phyloP scores from a whole-genome alignment of 345 rosid species.

The Eucalyptus albens region DNA sequence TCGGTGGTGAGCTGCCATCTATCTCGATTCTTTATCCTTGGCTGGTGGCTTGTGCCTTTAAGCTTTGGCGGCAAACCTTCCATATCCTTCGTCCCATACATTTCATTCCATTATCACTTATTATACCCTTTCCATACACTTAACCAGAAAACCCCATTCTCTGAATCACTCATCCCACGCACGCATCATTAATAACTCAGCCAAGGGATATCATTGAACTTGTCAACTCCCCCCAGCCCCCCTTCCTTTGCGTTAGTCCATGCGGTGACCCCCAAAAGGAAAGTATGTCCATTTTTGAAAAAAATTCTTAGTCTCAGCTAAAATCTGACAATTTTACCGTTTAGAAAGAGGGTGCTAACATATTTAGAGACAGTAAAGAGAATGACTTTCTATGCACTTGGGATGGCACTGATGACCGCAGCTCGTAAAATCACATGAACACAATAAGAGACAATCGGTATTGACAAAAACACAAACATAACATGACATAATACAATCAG shows the following conservation, averaged over 20 bases:
- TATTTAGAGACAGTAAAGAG: not conserved
- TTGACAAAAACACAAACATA: not conserved
- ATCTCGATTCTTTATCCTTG: too few species aligned
- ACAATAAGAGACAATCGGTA: not conserved
- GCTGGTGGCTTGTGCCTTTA: too few species aligned
- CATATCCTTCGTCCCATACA: too few species aligned
- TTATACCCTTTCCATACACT: too few species aligned
- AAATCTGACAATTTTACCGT: not conserved
- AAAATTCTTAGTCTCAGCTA: not conserved
- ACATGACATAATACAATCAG: too few species aligned
- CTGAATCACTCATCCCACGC: too few species aligned
- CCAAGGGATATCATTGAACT: not conserved
- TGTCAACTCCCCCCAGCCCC: not conserved
- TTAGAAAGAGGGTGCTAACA: not conserved
- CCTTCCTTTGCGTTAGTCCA: not conserved
- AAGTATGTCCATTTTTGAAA: not conserved
- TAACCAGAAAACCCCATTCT: too few species aligned
- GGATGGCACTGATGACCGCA: not conserved
- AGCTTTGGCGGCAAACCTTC: too few species aligned
- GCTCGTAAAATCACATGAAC: not conserved
- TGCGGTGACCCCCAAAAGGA: not conserved
- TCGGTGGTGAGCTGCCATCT: too few species aligned
- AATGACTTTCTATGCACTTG: not conserved
- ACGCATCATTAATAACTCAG: not conserved
- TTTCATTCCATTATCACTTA: too few species aligned